Percentiles rank a stretch among this genome's conserved stretches.
phyloP scores from a whole-genome alignment of 2,329 filamentous ascomycete genomes.

The Colletotrichum shisoi region DNA sequence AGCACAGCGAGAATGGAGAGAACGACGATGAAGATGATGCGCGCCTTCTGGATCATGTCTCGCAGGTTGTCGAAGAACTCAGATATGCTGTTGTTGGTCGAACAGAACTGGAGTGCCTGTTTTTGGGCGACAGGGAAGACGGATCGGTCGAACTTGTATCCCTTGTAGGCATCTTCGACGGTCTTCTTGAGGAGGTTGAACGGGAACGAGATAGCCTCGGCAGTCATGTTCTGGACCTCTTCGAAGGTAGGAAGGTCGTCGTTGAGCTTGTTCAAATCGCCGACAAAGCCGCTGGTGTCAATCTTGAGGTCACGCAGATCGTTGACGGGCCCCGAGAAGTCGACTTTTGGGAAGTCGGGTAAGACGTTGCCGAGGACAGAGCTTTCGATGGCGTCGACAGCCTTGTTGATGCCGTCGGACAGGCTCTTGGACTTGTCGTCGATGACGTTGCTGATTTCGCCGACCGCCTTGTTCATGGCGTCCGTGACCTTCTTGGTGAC shows the following conservation, averaged over 20 bases:
- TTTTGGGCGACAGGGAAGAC: constrained; percentile 86
- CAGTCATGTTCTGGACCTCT: constrained; percentile 82
- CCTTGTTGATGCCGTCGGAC: constrained; percentile 58
- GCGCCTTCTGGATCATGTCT: constrained; percentile 70
- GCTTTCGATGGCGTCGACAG: constrained; percentile 54
- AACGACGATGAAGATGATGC: constrained; percentile 78
- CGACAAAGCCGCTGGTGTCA: constrained; percentile 70
- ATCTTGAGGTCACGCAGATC: constrained; percentile 76
- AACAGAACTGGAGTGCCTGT: constrained; percentile 85
- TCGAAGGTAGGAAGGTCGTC: constrained; percentile 81
- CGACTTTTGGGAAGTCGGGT: constrained; percentile 59
- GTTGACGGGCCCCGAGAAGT: constrained; percentile 71
- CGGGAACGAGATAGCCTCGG: constrained; percentile 75
- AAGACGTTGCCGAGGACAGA: constrained; percentile 61
- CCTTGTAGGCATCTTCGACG: constrained; percentile 74
- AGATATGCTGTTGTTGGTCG: constrained; percentile 80
- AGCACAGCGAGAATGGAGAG: constrained; percentile 75
- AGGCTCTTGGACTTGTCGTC: constrained; percentile 64
- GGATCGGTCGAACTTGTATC: constrained; percentile 79
- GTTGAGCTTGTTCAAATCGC: constrained; percentile 76
- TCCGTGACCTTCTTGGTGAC: constrained; percentile 62
- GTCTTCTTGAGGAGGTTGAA: constrained; percentile 80
- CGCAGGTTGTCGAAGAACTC: constrained; percentile 82
- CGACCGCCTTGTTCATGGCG: constrained; percentile 59
- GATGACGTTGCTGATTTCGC: constrained; percentile 66